Evolutionary conservation across 345 rosid species (phyloP), one percentile per base, ranked within the genome.

Genomic region (Aquilaria malaccensis): DNA sequence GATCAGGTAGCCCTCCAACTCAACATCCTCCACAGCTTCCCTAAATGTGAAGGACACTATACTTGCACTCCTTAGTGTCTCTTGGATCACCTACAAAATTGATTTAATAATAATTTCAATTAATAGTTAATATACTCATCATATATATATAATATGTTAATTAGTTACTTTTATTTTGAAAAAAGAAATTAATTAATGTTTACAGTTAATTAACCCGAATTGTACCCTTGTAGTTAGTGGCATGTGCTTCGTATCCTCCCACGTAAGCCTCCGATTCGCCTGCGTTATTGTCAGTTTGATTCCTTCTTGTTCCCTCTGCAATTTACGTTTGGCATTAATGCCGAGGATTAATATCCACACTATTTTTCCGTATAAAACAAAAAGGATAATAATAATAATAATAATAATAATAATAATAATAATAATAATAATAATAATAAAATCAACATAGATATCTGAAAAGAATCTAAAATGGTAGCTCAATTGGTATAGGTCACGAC

Each of bases 231-330:
- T 77, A 49, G 96, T 87, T 76, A 89, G 67, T 45, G 94, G 88
- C 98, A 93, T 93, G 74, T 73, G 85, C 74, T 81, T 80, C 1
- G 96, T 87, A 69, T 93, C 98, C 30, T 81, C 94, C 98, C 98
- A 93, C 62, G 85, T 82, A 60, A 93, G 83, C 53, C 78, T 56
- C 30, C 94, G 79, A 64, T 71, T 78, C 63, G 62, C 81, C 68
- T 81, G 80, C 11, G 57, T 65, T 65, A 83, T 60, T 77, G 81
- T 75, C 15, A 61, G 52, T 68, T 74, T 74, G 72, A 89, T 80
- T 29, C 69, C 66, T 66, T 73, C 79, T 67, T 93, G 98, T 58
- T 93, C 98, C 67, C 69, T 77, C 98, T 93, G 67, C 58, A 61
- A 55, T 11, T 62, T 60, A 5, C 37, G 12, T 45, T 45, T 66